Conservation (phyloP, 163 green algal genomes). For the Prototheca cutis region DNA sequence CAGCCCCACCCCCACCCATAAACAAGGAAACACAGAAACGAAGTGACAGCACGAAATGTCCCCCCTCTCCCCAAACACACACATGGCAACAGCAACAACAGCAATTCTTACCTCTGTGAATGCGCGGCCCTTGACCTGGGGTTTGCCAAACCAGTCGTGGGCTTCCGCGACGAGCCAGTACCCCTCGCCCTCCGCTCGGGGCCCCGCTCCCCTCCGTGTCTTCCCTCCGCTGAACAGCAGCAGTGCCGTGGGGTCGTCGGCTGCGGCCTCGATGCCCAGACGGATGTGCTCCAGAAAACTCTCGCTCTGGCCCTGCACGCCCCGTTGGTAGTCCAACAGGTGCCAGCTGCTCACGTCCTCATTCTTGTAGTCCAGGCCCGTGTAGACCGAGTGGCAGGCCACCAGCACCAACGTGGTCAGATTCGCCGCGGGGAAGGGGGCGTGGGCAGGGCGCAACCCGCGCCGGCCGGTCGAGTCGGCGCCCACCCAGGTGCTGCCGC, state of each 20-base stretch:
- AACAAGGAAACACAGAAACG: constrained; percentile 77
- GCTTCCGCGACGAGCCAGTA: constrained; percentile 79
- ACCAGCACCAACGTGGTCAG: constrained; percentile 60
- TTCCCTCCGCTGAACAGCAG: constrained; percentile 81
- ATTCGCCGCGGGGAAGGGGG: constrained; percentile 9
- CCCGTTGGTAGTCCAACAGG: constrained; percentile 65
- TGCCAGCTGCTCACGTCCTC: constrained; percentile 50
- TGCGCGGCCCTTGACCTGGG: constrained; percentile 31
- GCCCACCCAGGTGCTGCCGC: not conserved
- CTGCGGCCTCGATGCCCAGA: constrained; percentile 52
- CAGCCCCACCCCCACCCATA: too few species aligned
- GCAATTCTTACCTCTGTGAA: constrained; percentile 72
- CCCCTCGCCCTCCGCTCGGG: constrained; percentile 59
- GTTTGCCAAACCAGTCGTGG: constrained; percentile 57
- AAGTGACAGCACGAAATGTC: constrained; percentile 79
- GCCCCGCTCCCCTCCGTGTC: constrained; percentile 56
- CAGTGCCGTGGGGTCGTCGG: constrained; percentile 42
- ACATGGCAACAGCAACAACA: too few species aligned
- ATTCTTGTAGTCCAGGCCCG: constrained; percentile 43
- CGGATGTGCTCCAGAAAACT: constrained; percentile 76
- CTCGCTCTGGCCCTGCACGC: constrained; percentile 48
- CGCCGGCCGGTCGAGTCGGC: not conserved
- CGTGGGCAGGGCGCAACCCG: not conserved
- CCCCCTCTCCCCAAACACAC: too few species aligned
- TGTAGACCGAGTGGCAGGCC: constrained; percentile 68